Percentiles rank a stretch among this genome's conserved stretches.
Evolutionary conservation across 108 stramenopile species (phyloP).

Genomic region (Pseudonitzschia multiseries): DNA sequence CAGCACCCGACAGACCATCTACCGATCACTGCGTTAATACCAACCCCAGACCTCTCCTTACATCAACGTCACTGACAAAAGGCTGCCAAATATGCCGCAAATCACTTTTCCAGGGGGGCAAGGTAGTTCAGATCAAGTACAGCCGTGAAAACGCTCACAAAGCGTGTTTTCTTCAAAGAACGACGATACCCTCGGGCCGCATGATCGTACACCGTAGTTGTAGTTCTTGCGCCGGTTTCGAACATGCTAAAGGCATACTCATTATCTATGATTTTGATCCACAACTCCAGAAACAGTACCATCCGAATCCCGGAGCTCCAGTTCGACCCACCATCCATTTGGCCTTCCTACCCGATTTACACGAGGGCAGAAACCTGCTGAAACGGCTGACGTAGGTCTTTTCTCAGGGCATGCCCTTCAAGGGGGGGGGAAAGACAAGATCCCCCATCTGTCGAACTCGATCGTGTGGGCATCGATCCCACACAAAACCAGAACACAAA

Average conservation of each 20-base stretch:
- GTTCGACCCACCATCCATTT: neutral
- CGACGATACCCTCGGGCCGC: neutral
- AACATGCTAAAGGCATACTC: neutral
- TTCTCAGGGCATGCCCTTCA: slow-evolving; percentile 44
- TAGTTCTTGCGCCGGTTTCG: neutral
- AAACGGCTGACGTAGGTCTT: slow-evolving; percentile 54
- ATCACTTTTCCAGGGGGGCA: neutral
- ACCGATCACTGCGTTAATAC: neutral
- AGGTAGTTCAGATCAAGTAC: neutral
- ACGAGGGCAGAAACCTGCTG: slow-evolving; percentile 40
- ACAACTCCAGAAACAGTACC: neutral
- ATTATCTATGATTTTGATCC: neutral
- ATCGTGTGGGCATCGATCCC: slow-evolving; percentile 6
- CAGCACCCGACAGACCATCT: neutral
- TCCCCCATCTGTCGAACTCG: too few relatives aligned
- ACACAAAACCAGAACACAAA: slow-evolving; percentile 1
- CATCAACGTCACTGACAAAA: neutral
- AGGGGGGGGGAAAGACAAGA: slow-evolving; percentile 23
- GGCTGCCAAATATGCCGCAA: neutral
- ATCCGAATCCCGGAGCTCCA: neutral
- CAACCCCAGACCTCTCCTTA: neutral
- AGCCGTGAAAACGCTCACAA: too few relatives aligned
- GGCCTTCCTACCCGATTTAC: slow-evolving; percentile 40
- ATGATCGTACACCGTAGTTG: neutral
- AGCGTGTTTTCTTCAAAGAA: slow-evolving; percentile 12